Percentiles rank a stretch among this genome's conserved stretches.
Evolutionary conservation across 306 rosid species (phyloP).

Genomic region (Bauhinia variegata): DNA sequence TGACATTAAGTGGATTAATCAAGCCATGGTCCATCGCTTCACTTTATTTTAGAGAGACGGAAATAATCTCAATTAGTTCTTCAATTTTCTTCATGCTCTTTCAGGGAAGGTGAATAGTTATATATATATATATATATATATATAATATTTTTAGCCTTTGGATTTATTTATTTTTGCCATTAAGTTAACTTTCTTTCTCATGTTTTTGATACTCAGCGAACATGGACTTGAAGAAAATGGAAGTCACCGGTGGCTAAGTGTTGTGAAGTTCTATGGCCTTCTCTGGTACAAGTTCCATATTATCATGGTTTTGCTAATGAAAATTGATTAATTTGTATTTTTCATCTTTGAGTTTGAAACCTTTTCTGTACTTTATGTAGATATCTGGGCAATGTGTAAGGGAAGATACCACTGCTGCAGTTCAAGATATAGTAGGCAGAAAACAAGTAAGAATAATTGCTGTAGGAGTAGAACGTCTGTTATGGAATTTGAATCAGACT

Average conservation of each 20-base stretch:
- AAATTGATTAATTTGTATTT: conserved; percentile 8
- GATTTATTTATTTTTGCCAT: neutral
- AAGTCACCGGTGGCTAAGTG: conserved; percentile 73
- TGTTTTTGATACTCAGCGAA: conserved; percentile 41
- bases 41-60: neutral
- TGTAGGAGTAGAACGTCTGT: conserved; percentile 56
- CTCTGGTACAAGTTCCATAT: conserved; percentile 48
- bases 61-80: neutral
- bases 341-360: conserved; percentile 1
- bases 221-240: conserved; percentile 55
- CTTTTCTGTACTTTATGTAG: conserved; percentile 42
- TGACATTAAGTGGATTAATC: neutral
- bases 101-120: neutral
- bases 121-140: no score
- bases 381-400: conserved; percentile 62
- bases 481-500: conserved; percentile 85
- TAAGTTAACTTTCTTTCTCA: conserved; percentile 3
- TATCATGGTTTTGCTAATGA: conserved; percentile 15
- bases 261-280: conserved; percentile 54
- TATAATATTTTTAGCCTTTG: neutral
- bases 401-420: conserved; percentile 40
- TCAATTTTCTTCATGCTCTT: no score
- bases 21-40: neutral
- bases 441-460: conserved; percentile 34
- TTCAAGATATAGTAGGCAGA: conserved; percentile 43